These are phyloP conservation scores for Moesziomyces antarcticus DNA, from an alignment of 1,284 basidiomycete species.

Conservation along the genomic window DNA sequence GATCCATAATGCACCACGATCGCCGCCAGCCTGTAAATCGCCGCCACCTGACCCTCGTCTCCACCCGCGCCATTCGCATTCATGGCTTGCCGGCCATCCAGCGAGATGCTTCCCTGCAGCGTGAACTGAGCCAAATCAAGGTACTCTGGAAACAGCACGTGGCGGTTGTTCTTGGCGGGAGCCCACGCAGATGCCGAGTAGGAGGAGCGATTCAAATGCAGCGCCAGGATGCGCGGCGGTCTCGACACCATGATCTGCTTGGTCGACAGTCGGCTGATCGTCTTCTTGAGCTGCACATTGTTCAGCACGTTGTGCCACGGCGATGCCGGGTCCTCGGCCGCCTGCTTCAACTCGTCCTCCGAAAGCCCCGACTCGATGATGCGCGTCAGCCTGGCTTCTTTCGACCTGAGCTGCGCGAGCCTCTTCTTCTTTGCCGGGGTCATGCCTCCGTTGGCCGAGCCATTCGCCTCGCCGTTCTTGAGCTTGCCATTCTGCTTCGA, in stretches of 20 bases:
- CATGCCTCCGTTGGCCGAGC: constrained; percentile 12
- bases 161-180: constrained; percentile 62
- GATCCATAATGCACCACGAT: constrained; percentile 65
- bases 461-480: constrained; percentile 20
- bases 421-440: constrained; percentile 39
- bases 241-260: constrained; percentile 65
- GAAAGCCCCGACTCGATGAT: constrained; percentile 47
- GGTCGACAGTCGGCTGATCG: constrained; percentile 47
- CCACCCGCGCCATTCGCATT: constrained; percentile 3
- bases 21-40: constrained; percentile 49
- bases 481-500: constrained; percentile 19
- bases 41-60: constrained; percentile 3
- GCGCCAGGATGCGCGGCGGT: constrained; percentile 52
- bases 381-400: constrained; percentile 22
- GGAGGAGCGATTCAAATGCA: constrained; percentile 63
- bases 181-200: constrained; percentile 48
- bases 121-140: constrained; percentile 56
- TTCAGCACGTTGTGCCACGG: constrained; percentile 26
- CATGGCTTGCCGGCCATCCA: constrained; percentile 33
- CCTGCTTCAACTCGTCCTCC: constrained; percentile 54
- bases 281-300: constrained; percentile 36
- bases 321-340: constrained; percentile 22
- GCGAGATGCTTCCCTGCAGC: constrained; percentile 44
- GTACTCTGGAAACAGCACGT: constrained; percentile 57
- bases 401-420: constrained; percentile 30